Evolutionary conservation across 2,329 filamentous ascomycete genomes (phyloP), one percentile per base, ranked within the genome.

Genomic region (Neofusicoccum sp.): DNA sequence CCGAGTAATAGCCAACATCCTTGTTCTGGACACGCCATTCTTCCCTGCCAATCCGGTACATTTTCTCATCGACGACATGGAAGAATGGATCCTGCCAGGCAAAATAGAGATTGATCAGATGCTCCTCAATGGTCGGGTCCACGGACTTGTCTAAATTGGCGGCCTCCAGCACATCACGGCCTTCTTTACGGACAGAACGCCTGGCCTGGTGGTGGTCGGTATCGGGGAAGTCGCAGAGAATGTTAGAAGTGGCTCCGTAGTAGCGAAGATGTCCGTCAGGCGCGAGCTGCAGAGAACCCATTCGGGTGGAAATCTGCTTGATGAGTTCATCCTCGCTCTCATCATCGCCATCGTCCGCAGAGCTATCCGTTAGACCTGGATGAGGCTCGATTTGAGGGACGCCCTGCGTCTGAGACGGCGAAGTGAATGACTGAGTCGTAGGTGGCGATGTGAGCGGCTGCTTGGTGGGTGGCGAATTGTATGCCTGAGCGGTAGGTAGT

Each of bases 51-150:
- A 49, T 58, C 7, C 61, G 66, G 28, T 64, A 72, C 62, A 71
- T 67, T 4, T 75, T 72, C 44, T 75, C 74, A 58, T 81, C 77
- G 2, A 81, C 76, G 1, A 79, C 73, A 47, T 79, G 76, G 47
- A 77, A 76, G 43, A 75, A 75, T 5, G 78, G 72, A 48, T 81
- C 79, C 64, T 81, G 77, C 79, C 79, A 81, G 1, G 77, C 74
- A 60, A 81, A 81, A 59, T 77, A 81, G 0, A 80, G 70, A 34
- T 75, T 71, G 5, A 78, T 69, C 1, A 81, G 71, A 65, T 80
- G 79, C 30, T 76, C 71, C 58, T 79, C 78, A 5, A 80, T 63
- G 3, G 68, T 71, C 20, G 71, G 70, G 33, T 77, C 74, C 14
- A 79, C 75, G 4, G 70, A 59, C 63, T 78, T 75, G 16, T 73